These are phyloP conservation scores for Neoconidiobolus thromboides DNA, from an alignment of 371 early-diverging fungal species.

Conservation along the genomic window DNA sequence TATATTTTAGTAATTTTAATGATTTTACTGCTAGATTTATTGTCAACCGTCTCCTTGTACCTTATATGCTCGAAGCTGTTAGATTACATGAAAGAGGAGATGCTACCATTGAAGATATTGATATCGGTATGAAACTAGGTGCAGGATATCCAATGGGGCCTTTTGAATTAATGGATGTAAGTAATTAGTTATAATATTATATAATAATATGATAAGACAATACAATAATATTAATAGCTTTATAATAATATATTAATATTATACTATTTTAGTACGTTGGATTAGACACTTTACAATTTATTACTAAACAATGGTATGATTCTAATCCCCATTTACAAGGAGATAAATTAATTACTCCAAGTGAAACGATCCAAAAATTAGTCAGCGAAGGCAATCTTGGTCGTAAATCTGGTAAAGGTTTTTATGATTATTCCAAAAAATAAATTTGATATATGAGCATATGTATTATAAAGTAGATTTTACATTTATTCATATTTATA, in stretches of 20 bases:
- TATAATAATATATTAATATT: not conserved
- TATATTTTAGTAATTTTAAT: conserved; percentile 12
- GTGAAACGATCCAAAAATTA: conserved; percentile 45
- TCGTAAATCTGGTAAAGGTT: conserved; percentile 76
- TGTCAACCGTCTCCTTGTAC: conserved; percentile 88
- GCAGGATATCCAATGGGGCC: conserved; percentile 98
- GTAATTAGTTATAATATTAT: conserved; percentile 9
- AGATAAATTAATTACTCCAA: conserved; percentile 47
- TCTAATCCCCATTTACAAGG: conserved; percentile 40
- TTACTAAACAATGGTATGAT: conserved; percentile 68
- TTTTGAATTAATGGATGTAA: conserved; percentile 74
- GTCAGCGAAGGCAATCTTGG: conserved; percentile 63
- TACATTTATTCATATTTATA: too few species aligned
- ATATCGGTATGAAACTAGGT: conserved; percentile 93
- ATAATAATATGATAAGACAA: not conserved
- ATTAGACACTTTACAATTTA: conserved; percentile 86
- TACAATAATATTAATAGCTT: not conserved
- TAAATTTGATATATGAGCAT: not conserved
- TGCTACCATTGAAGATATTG: conserved; percentile 72
- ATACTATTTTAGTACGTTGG: conserved; percentile 50
- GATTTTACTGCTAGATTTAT: conserved; percentile 42
- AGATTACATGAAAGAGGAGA: conserved; percentile 81
- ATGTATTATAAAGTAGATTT: too few species aligned
- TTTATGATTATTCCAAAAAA: conserved; percentile 48
- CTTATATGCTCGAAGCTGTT: conserved; percentile 88